Evolutionary conservation across 768 basidiomycete species (phyloP).

Genomic region (Cubamyces sp.): DNA sequence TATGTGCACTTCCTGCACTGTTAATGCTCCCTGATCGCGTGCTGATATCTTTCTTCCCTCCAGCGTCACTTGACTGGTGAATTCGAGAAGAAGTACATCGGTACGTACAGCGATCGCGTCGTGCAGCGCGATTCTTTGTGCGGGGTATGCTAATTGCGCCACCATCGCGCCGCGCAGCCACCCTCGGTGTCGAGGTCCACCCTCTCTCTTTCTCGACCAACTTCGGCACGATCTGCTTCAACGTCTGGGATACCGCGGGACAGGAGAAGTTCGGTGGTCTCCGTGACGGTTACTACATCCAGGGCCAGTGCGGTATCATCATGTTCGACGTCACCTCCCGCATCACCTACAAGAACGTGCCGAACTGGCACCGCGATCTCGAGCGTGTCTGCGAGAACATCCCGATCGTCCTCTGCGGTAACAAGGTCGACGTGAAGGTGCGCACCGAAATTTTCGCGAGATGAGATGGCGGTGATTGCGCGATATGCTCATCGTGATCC

Average conservation of each 20-base stretch:
- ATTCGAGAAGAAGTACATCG: constrained; percentile 99
- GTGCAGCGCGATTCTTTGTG: constrained; percentile 8
- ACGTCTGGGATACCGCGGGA: constrained; percentile 99
- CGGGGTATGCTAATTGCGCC: constrained; percentile 19
- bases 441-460: constrained; percentile 30
- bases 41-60: constrained; percentile 50
- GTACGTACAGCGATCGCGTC: constrained; percentile 50
- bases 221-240: constrained; percentile 99
- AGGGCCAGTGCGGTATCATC: constrained; percentile 99
- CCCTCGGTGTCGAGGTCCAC: constrained; percentile 99
- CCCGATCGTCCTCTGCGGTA: constrained; percentile 98
- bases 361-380: constrained; percentile 99
- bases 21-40: constrained; percentile 48
- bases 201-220: constrained; percentile 96
- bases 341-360: constrained; percentile 99
- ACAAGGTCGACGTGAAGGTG: constrained; percentile 99
- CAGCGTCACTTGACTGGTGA: constrained; percentile 98
- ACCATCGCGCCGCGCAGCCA: constrained; percentile 59
- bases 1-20: constrained; percentile 39
- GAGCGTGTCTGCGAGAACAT: constrained; percentile 99
- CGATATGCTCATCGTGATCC: constrained; percentile 9
- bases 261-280: constrained; percentile 99
- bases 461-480: background rate
- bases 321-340: constrained; percentile 99
- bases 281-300: constrained; percentile 95